Evolutionary conservation across 805 yeast genomes (phyloP).

Genomic region (Spathaspora arborariae): DNA sequence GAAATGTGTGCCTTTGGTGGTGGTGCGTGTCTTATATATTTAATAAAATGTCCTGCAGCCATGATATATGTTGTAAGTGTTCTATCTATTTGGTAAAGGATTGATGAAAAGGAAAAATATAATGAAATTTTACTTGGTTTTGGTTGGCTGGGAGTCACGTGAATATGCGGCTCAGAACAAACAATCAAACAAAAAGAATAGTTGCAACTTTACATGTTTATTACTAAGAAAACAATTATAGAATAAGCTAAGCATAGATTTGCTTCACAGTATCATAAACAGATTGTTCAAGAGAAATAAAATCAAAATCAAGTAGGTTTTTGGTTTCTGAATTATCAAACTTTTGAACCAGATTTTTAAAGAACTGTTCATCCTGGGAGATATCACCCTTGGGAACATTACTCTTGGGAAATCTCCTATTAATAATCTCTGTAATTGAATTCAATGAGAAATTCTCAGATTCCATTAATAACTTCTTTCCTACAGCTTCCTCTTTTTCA

Average conservation of each 20-base stretch:
- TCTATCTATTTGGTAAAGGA: not conserved
- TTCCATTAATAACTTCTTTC: constrained; percentile 19
- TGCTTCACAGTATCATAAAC: not conserved
- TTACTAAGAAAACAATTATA: too few relatives aligned
- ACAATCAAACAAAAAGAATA: too few relatives aligned
- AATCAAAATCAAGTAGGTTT: not conserved
- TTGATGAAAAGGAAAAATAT: not conserved
- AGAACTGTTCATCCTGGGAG: constrained; percentile 44
- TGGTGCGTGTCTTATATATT: constrained; percentile 52
- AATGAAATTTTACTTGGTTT: not conserved
- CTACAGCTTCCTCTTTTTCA: constrained; percentile 21
- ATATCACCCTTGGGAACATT: too few relatives aligned
- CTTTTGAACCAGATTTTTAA: too few relatives aligned
- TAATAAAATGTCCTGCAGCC: constrained; percentile 42
- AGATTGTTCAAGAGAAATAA: not conserved
- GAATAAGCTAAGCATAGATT: too few relatives aligned
- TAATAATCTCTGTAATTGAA: constrained; percentile 25
- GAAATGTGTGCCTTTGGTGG: constrained; percentile 66
- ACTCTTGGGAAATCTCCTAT: too few relatives aligned
- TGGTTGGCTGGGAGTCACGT: constrained; percentile 4
- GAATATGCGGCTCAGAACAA: not conserved
- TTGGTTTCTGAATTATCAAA: not conserved
- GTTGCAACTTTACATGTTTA: too few relatives aligned
- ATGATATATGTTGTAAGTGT: constrained; percentile 18
- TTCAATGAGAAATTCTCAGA: constrained; percentile 20